These are phyloP conservation scores for Nemania abortiva DNA, from an alignment of 2,329 filamentous ascomycete species.

Conservation along the genomic window DNA sequence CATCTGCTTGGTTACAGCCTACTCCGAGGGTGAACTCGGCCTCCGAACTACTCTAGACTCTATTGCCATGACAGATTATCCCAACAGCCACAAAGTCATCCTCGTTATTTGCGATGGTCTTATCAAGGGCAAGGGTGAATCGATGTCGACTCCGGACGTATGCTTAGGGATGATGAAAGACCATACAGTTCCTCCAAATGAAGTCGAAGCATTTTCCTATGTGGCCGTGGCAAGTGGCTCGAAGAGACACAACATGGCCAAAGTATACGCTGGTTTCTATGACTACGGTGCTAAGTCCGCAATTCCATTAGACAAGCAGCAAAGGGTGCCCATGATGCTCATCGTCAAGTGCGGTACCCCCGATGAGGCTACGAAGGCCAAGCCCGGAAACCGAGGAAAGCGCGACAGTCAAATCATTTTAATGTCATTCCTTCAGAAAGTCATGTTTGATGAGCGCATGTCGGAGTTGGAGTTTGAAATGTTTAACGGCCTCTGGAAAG, in stretches of 20 bases:
- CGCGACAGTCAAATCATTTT: slow-evolving; percentile 98
- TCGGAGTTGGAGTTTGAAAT: slow-evolving; percentile 99
- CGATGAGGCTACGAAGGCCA: slow-evolving; percentile 81
- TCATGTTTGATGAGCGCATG: slow-evolving; percentile 99
- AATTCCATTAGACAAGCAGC: slow-evolving; percentile 87
- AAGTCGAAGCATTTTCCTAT: slow-evolving; percentile 93
- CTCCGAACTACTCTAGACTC: slow-evolving; percentile 95
- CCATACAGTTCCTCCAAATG: slow-evolving; percentile 79
- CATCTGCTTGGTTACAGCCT: slow-evolving; percentile 94
- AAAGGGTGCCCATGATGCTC: slow-evolving; percentile 97
- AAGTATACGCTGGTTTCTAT: slow-evolving; percentile 98
- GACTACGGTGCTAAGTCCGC: slow-evolving; percentile 87
- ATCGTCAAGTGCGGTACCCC: slow-evolving; percentile 96
- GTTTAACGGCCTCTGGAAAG: slow-evolving; percentile 99
- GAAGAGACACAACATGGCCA: slow-evolving; percentile 99
- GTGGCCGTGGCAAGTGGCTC: slow-evolving; percentile 95
- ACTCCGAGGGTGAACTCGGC: slow-evolving; percentile 94
- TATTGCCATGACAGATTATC: slow-evolving; percentile 96
- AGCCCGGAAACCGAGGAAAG: slow-evolving; percentile 97
- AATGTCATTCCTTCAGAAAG: slow-evolving; percentile 99
- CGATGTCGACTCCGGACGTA: slow-evolving; percentile 88
- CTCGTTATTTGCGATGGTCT: slow-evolving; percentile 97
- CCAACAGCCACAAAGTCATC: slow-evolving; percentile 98
- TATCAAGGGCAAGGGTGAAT: slow-evolving; percentile 95
- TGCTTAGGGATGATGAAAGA: slow-evolving; percentile 95